Evolutionary conservation across 148 eudicot species (phyloP).

Genomic region (Spergularia marina): DNA sequence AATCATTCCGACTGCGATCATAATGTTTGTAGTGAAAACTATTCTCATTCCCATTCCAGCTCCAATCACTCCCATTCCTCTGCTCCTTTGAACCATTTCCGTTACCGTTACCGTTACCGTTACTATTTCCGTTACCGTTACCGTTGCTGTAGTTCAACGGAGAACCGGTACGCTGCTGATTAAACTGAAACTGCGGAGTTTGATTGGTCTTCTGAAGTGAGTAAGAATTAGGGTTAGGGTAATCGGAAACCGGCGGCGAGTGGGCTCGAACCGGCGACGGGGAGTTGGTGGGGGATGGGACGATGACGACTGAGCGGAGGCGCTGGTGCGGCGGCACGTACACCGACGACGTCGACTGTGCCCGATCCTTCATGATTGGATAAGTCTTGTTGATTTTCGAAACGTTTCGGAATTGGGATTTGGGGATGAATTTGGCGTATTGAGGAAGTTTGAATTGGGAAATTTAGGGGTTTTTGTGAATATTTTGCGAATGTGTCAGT

Average conservation of each 20-base stretch:
- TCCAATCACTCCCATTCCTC: neutral
- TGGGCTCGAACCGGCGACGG: constrained; percentile 17
- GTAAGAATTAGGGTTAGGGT: constrained; percentile 25
- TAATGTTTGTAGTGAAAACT: constrained; percentile 22
- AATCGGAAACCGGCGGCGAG: constrained; percentile 8
- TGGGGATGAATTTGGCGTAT: neutral
- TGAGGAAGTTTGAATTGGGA: neutral
- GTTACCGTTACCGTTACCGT: constrained; percentile 4
- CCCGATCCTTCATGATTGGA: constrained; percentile 58
- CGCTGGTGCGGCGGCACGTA: constrained; percentile 95
- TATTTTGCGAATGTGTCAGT: neutral
- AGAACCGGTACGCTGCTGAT: constrained; percentile 14
- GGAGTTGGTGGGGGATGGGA: constrained; percentile 29
- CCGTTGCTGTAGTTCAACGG: constrained; percentile 11
- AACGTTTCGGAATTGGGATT: neutral
- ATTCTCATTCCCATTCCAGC: neutral
- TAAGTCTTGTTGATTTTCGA: neutral
- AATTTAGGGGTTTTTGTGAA: neutral
- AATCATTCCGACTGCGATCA: constrained; percentile 23
- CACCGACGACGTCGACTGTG: constrained; percentile 40
- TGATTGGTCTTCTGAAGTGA: constrained; percentile 28
- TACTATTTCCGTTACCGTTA: constrained; percentile 13
- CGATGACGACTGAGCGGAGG: constrained; percentile 45
- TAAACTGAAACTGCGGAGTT: constrained; percentile 29
- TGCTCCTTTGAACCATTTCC: neutral